Evolutionary conservation across 1,139 yeast species (phyloP).

Genomic region (Candida mesenterica): DNA sequence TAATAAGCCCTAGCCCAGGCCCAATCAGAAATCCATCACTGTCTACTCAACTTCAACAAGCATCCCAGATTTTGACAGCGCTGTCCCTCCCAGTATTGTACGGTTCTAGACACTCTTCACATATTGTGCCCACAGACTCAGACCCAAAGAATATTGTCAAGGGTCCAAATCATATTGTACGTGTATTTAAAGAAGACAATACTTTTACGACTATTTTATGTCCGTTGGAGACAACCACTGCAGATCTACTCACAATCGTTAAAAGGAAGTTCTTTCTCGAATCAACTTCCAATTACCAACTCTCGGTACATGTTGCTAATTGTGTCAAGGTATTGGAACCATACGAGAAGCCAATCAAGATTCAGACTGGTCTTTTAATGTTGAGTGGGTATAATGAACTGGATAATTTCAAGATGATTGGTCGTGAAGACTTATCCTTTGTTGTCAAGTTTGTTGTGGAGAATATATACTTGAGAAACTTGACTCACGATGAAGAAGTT

Average conservation of each 20-base stretch:
- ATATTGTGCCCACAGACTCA: slow-evolving; percentile 19
- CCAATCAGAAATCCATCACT: not conserved
- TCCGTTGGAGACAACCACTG: slow-evolving; percentile 73
- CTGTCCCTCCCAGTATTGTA: slow-evolving; percentile 33
- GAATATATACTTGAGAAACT: slow-evolving; percentile 65
- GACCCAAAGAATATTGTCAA: slow-evolving; percentile 29
- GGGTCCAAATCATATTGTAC: slow-evolving; percentile 51
- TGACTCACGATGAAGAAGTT: slow-evolving; percentile 66
- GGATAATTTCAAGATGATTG: slow-evolving; percentile 75
- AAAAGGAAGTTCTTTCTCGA: slow-evolving; percentile 77
- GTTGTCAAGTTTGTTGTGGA: slow-evolving; percentile 83
- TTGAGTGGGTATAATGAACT: slow-evolving; percentile 77
- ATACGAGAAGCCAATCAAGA: slow-evolving; percentile 73
- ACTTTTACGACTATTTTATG: slow-evolving; percentile 80
- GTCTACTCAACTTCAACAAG: not conserved
- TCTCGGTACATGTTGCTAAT: slow-evolving; percentile 79
- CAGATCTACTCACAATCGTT: slow-evolving; percentile 65
- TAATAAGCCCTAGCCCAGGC: too few relatives aligned
- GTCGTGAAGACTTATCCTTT: slow-evolving; percentile 84
- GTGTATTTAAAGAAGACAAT: slow-evolving; percentile 77
- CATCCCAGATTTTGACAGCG: too few relatives aligned
- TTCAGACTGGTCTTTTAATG: slow-evolving; percentile 71
- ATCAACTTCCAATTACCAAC: slow-evolving; percentile 68
- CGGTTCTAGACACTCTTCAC: slow-evolving; percentile 32
- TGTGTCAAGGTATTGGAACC: slow-evolving; percentile 71